These are phyloP conservation scores for Proliferodiscus dingleyae DNA, from an alignment of 2,329 filamentous ascomycete genomes.

Conservation along the genomic window DNA sequence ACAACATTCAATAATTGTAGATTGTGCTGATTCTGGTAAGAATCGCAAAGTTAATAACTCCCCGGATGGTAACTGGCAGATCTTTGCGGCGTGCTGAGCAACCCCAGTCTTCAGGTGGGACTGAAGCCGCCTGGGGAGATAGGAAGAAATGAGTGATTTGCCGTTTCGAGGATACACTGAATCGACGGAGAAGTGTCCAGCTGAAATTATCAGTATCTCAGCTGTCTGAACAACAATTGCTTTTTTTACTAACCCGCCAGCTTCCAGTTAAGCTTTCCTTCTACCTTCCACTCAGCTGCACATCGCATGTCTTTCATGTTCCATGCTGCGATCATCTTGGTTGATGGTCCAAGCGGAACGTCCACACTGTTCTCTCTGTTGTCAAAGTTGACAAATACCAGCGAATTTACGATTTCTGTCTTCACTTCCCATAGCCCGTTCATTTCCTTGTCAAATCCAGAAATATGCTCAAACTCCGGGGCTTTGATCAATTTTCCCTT, in stretches of 20 bases:
- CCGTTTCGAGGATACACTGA: neutral
- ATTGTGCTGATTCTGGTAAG: constrained; percentile 3
- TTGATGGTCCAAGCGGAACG: constrained; percentile 1
- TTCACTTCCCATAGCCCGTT: constrained; percentile 27
- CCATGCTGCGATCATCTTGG: constrained; percentile 7
- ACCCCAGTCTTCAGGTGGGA: neutral
- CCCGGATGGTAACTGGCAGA: neutral
- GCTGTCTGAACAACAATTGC: neutral
- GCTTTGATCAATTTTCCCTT: constrained; percentile 28
- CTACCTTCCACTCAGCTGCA: constrained; percentile 22
- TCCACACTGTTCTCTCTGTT: neutral
- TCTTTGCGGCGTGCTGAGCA: neutral
- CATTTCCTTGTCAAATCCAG: constrained; percentile 24
- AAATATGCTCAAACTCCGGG: constrained; percentile 27
- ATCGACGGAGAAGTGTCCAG: constrained; percentile 2
- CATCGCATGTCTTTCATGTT: constrained; percentile 13
- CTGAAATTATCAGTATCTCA: constrained; percentile 5
- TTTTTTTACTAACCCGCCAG: constrained; percentile 21
- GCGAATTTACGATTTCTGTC: constrained; percentile 11
- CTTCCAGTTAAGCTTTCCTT: constrained; percentile 28
- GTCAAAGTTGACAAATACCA: constrained; percentile 27
- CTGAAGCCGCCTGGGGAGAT: neutral
- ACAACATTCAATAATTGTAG: constrained; percentile 7
- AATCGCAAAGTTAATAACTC: constrained; percentile 5
- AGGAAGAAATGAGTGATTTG: neutral